A percentile compares a stretch with the other conserved stretches of the same genome.
Conservation (phyloP, 129 eudicot species). For the Oenanthe sinensis region DNA sequence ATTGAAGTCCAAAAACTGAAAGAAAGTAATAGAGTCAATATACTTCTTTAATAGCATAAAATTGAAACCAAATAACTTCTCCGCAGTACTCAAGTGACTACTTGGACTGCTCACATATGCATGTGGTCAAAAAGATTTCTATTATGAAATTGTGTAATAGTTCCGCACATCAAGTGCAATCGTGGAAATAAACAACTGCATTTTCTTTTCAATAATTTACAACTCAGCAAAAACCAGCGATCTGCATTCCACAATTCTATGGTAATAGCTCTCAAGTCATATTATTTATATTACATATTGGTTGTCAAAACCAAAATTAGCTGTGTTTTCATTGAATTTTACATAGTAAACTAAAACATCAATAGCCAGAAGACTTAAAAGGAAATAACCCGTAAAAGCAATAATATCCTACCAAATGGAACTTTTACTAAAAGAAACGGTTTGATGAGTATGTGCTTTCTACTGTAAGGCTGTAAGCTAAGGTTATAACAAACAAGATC, state of each 20-base stretch:
- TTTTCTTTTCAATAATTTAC: background rate
- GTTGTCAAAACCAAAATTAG: background rate
- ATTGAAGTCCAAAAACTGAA: slow-evolving; percentile 54
- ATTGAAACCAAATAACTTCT: background rate
- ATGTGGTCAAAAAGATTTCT: background rate
- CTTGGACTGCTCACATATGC: background rate
- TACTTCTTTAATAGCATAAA: background rate
- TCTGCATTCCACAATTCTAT: background rate
- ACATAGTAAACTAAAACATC: background rate
- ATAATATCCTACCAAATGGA: background rate
- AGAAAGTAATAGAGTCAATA: background rate
- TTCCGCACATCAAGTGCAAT: background rate
- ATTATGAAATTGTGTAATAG: background rate
- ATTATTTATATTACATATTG: background rate
- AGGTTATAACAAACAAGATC: background rate
- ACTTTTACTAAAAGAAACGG: background rate
- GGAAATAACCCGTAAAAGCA: background rate
- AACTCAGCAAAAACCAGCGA: background rate
- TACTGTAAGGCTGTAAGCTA: background rate
- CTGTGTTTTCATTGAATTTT: background rate
- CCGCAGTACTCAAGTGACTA: background rate
- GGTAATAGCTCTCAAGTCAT: background rate
- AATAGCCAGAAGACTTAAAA: background rate
- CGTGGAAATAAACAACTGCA: background rate
- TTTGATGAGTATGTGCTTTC: background rate